Evolutionary conservation across 2,329 filamentous ascomycete species (phyloP).

Genomic region (Onygenales sp.): DNA sequence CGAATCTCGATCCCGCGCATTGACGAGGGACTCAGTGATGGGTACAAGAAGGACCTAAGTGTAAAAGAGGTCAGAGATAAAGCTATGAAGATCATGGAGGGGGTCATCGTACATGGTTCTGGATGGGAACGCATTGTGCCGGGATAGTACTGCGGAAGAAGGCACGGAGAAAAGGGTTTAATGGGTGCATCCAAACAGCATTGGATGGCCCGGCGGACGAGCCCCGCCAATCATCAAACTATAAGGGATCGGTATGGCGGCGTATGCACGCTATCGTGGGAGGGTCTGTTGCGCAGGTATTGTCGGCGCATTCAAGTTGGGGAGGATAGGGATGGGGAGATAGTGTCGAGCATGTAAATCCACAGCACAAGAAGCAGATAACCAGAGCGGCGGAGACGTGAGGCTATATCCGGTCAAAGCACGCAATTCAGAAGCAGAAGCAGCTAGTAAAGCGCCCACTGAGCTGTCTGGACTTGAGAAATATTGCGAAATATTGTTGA

Average conservation of each 20-base stretch:
- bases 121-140: slow-evolving; percentile 80
- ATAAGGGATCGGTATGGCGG: background rate
- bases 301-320: background rate
- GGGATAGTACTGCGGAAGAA: slow-evolving; percentile 96
- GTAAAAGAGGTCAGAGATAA: slow-evolving; percentile 6
- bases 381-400: no score
- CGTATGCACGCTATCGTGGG: background rate
- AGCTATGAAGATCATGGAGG: background rate
- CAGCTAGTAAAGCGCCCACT: no score
- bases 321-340: background rate
- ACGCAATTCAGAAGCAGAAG: no score
- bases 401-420: no score
- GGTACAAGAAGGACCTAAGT: slow-evolving; percentile 75
- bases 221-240: slow-evolving; percentile 29
- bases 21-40: slow-evolving; percentile 82
- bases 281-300: background rate
- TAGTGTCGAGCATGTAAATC: background rate
- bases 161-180: slow-evolving; percentile 97
- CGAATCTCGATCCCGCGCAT: slow-evolving; percentile 77
- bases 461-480: no score
- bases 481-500: no score
- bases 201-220: slow-evolving; percentile 28
- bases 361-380: background rate
- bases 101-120: slow-evolving; percentile 59
- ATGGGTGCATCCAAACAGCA: slow-evolving; percentile 76